Conservation (phyloP, 768 basidiomycete species). For the Podaxis mareebaensis region DNA sequence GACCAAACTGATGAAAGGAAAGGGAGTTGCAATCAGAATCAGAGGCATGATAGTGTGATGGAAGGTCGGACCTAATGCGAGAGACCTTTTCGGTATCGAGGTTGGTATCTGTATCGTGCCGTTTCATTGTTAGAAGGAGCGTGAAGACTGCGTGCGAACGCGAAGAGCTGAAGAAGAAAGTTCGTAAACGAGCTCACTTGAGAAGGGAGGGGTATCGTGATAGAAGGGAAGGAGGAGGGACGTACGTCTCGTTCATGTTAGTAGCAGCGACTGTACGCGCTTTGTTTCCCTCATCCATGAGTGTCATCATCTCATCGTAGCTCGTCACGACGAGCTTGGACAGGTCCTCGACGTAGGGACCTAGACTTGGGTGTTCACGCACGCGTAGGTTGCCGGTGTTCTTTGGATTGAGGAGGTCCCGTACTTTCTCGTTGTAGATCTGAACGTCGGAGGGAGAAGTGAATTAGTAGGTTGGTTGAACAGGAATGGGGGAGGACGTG, state of each 20-base stretch:
- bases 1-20: slow-evolving; percentile 59
- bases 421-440: slow-evolving; percentile 98
- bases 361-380: slow-evolving; percentile 93
- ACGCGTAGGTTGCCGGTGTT: slow-evolving; percentile 96
- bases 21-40: slow-evolving; percentile 11
- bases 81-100: slow-evolving; percentile 99
- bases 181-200: slow-evolving; percentile 6
- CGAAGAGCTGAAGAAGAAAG: slow-evolving; percentile 62
- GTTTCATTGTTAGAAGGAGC: slow-evolving; percentile 89
- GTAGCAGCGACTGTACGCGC: slow-evolving; percentile 98
- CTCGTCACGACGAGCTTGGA: slow-evolving; percentile 89
- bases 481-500: slow-evolving; percentile 29
- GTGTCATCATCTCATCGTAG: slow-evolving; percentile 97
- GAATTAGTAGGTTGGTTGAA: not conserved
- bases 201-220: slow-evolving; percentile 4
- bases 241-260: slow-evolving; percentile 98
- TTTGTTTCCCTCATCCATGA: slow-evolving; percentile 99
- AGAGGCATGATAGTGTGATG: not conserved
- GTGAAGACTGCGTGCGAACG: slow-evolving; percentile 99
- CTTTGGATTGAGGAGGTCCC: slow-evolving; percentile 95
- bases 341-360: slow-evolving; percentile 98
- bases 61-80: slow-evolving; percentile 74
- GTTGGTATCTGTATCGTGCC: slow-evolving; percentile 79
- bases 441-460: slow-evolving; percentile 26
- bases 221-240: slow-evolving; percentile 19